Conservation (phyloP, 129 eudicot species). For the Flaveria linearis region DNA sequence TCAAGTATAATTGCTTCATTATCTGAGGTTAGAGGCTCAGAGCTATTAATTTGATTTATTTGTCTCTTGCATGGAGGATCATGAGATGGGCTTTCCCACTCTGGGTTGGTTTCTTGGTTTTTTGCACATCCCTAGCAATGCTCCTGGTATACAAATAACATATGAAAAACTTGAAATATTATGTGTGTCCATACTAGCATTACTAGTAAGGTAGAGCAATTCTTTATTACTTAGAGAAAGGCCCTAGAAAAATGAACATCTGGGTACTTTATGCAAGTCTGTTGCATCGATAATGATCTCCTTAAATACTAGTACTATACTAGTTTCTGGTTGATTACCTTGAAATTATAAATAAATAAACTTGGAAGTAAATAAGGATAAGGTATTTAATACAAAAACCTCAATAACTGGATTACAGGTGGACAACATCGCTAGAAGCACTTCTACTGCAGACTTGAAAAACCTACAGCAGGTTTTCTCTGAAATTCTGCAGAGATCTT, state of each 20-base stretch:
- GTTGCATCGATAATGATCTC: background rate
- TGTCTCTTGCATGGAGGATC: conserved; percentile 3
- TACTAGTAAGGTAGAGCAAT: background rate
- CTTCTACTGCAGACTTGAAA: conserved; percentile 42
- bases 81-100: background rate
- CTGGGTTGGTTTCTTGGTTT: background rate
- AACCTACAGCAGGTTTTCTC: conserved; percentile 48
- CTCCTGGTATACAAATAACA: background rate
- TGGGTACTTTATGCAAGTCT: background rate
- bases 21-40: background rate
- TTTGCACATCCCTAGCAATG: background rate
- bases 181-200: background rate
- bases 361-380: background rate
- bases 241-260: background rate
- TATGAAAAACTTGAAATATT: background rate
- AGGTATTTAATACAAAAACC: conserved; percentile 1
- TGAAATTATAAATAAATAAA: background rate
- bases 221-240: conserved; percentile 1
- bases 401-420: conserved; percentile 52
- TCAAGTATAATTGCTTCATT: conserved; percentile 2
- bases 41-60: background rate
- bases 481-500: conserved; percentile 53
- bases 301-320: background rate
- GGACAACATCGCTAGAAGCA: conserved; percentile 41
- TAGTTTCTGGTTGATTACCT: conserved; percentile 1